Evolutionary conservation across 2,329 filamentous ascomycete genomes (phyloP).

Genomic region (Didymella pomorum): DNA sequence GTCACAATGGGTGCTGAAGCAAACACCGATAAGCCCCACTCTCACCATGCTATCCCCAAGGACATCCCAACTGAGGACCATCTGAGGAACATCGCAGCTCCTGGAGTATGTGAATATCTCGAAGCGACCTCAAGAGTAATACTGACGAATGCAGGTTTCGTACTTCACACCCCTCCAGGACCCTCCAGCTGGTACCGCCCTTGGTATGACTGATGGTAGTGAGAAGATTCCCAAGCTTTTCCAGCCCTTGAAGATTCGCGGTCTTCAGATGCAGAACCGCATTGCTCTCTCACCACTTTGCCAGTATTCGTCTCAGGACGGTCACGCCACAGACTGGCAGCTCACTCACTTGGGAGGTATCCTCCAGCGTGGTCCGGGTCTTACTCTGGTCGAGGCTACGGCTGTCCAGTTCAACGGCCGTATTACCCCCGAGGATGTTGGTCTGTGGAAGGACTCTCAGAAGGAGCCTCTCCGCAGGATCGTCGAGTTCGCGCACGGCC

Average conservation of each 20-base stretch:
- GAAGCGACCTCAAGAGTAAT: not conserved
- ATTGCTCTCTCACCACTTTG: constrained; percentile 63
- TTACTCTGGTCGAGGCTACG: constrained; percentile 81
- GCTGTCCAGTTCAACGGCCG: constrained; percentile 77
- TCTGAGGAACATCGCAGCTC: constrained; percentile 53
- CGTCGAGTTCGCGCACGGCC: constrained; percentile 80
- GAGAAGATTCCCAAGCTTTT: constrained; percentile 66
- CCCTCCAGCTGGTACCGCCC: constrained; percentile 57
- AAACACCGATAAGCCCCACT: constrained; percentile 37
- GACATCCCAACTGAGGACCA: constrained; percentile 44
- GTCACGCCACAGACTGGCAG: constrained; percentile 83
- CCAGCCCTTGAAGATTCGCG: constrained; percentile 64
- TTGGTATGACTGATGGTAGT: constrained; percentile 57
- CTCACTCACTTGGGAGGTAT: constrained; percentile 83
- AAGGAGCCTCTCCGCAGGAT: constrained; percentile 74
- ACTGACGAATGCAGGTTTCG: constrained; percentile 43
- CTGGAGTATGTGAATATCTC: constrained; percentile 46
- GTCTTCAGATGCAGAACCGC: constrained; percentile 71
- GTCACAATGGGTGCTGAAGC: constrained; percentile 35
- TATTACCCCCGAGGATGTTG: constrained; percentile 81
- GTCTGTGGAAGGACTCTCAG: constrained; percentile 86
- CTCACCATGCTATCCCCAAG: constrained; percentile 45
- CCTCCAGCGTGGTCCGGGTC: constrained; percentile 74
- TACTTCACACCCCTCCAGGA: constrained; percentile 60
- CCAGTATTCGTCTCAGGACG: constrained; percentile 72